These are phyloP conservation scores for Daedaleopsis nitida DNA, from an alignment of 768 basidiomycete genomes.

Conservation along the genomic window DNA sequence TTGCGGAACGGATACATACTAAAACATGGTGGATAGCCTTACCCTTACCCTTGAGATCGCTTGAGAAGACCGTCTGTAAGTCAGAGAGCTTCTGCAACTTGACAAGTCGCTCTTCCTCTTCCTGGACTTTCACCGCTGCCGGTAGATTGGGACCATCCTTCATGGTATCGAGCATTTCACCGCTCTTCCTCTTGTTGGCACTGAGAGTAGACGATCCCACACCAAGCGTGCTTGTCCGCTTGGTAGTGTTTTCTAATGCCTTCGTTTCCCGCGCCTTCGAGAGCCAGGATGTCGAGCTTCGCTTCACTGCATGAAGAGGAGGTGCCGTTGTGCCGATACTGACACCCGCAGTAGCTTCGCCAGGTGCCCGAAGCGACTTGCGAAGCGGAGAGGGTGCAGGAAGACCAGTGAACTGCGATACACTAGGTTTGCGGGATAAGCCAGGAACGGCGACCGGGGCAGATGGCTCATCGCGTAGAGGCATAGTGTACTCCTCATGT, in stretches of 20 bases:
- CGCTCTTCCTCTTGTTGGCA: slow-evolving; percentile 68
- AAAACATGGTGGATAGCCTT: slow-evolving; percentile 6
- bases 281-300: slow-evolving; percentile 83
- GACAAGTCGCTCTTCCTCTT: slow-evolving; percentile 42
- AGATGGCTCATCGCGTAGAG: slow-evolving; percentile 38
- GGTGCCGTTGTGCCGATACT: slow-evolving; percentile 37
- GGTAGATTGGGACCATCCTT: not conserved
- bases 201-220: slow-evolving; percentile 23
- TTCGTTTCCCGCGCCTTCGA: slow-evolving; percentile 75
- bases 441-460: slow-evolving; percentile 14
- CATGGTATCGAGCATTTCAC: slow-evolving; percentile 29
- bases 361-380: slow-evolving; percentile 59
- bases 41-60: slow-evolving; percentile 15
- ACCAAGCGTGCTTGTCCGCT: slow-evolving; percentile 14
- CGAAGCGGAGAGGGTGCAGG: slow-evolving; percentile 70
- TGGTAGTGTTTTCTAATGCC: slow-evolving; percentile 31
- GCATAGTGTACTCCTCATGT: slow-evolving; percentile 34
- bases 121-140: slow-evolving; percentile 28
- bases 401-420: slow-evolving; percentile 58
- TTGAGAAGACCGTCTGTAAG: not conserved
- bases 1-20: slow-evolving; percentile 1
- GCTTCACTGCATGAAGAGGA: slow-evolving; percentile 45
- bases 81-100: slow-evolving; percentile 51
- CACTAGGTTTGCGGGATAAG: slow-evolving; percentile 40
- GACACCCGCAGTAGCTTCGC: slow-evolving; percentile 45